Base-by-base conservation (phyloP, 2,329 filamentous ascomycete species). In the Mycocentrospora acerina region DNA sequence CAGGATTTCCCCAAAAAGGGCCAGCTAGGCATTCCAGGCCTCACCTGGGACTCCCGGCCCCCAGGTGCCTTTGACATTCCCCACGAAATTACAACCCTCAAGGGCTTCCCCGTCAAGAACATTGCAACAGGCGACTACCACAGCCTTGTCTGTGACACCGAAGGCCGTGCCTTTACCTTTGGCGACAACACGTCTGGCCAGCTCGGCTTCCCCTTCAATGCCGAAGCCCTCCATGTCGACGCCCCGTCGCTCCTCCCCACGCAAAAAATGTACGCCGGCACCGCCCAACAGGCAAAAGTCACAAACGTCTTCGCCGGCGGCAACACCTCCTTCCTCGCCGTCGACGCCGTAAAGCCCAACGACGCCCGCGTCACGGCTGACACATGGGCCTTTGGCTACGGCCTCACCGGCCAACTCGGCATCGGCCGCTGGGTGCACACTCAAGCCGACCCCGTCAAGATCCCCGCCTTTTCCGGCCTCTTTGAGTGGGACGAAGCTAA, bases 151-250 rank as follows among this genome's bases (percentile, higher is more conserved):
- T 76, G 90, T 12, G 88, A 91, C 60, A 79, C 80, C 43, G 75
- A 85, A 35, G 91, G 91, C 12, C 80, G 82, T 12, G 78, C 93
- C 12, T 95, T 93, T 66, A 77, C 83, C 6, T 97, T 95, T 70
- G 93, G 93, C 25, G 90, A 97, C 66, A 97, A 97, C 69, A 83
- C 83, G 0, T 80, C 81, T 29, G 93, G 93, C n/a, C 93, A 97
- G 67, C 77, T 97, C 3, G 91, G 91, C n/a, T 82, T 91, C 55
- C 81, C 88, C 34, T 80, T 79, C 36, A 81, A 82, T 71, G 64
- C 78, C 0, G 79, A 84, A 18, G 72, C 80, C 12, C 74, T 80
- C 7, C 79, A 72, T 40, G 73, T 86, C 16, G 86, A 91, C 49
- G 76, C 77, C 0, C 90, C 93, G 0, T 80, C 82, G 3, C 76